phyloP scores from a whole-genome alignment of 1,284 basidiomycete genomes.

The Apiotrichum gamsii region DNA sequence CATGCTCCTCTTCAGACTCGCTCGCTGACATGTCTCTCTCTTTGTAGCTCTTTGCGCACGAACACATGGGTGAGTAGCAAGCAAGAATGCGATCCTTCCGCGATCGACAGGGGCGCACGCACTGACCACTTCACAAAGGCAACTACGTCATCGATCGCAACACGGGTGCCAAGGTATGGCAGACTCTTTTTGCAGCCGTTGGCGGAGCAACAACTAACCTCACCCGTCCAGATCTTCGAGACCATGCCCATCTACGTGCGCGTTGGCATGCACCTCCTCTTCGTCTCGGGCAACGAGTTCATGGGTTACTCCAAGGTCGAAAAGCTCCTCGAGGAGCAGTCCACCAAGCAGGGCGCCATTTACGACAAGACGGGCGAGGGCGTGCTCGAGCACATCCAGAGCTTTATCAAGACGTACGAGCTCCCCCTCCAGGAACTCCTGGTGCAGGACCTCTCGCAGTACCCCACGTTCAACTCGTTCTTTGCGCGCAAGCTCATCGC shows the following conservation, averaged over 20 bases:
- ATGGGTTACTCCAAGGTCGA: constrained; percentile 57
- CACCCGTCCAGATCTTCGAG: constrained; percentile 71
- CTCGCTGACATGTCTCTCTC: not conserved
- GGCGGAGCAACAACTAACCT: no score
- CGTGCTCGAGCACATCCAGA: constrained; percentile 57
- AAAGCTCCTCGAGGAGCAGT: constrained; percentile 59
- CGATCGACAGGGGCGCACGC: constrained; percentile 7
- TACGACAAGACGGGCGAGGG: constrained; percentile 45
- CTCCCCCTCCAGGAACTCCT: constrained; percentile 61
- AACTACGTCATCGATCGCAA: constrained; percentile 62
- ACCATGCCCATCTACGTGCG: constrained; percentile 63
- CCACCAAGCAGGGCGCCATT: constrained; percentile 53
- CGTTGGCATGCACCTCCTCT: constrained; percentile 72
- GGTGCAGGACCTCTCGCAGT: constrained; percentile 58
- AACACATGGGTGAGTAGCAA: constrained; percentile 39
- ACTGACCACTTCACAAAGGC: no score
- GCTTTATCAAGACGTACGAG: constrained; percentile 67
- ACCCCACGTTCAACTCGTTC: constrained; percentile 73
- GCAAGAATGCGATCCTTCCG: not conserved
- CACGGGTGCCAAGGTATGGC: constrained; percentile 57
- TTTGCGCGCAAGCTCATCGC: constrained; percentile 65
- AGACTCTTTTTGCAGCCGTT: no score
- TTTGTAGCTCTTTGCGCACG: constrained; percentile 38
- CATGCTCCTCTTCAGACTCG: no score
- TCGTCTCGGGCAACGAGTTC: constrained; percentile 52